Conservation (phyloP, 116 monocot species). For the Papilionanthe hybrid region DNA sequence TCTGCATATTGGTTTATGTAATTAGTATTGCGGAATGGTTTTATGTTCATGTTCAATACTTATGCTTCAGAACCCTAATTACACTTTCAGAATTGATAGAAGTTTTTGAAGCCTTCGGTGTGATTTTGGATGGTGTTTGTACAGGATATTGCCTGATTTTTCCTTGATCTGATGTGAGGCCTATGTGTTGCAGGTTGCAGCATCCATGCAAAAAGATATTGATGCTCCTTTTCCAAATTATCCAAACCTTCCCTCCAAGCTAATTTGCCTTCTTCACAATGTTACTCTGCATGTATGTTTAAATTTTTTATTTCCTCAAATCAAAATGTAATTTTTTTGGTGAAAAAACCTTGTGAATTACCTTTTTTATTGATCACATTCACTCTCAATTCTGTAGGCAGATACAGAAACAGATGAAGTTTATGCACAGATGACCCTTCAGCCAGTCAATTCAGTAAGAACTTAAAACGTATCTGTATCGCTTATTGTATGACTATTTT, state of each 20-base stretch:
- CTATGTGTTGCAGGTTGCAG: slow-evolving; percentile 57
- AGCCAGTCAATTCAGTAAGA: slow-evolving; percentile 71
- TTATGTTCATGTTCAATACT: neutral
- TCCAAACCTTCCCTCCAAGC: slow-evolving; percentile 78
- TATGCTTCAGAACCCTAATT: neutral
- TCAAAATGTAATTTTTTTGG: neutral
- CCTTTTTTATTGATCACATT: neutral
- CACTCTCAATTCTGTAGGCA: slow-evolving; percentile 38
- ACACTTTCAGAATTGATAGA: neutral
- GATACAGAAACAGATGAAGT: slow-evolving; percentile 91
- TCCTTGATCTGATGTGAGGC: neutral
- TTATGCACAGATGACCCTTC: slow-evolving; percentile 92
- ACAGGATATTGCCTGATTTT: neutral
- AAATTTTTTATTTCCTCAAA: neutral
- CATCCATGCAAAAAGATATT: slow-evolving; percentile 77
- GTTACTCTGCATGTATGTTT: slow-evolving; percentile 71
- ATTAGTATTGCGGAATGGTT: neutral
- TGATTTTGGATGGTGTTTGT: neutral
- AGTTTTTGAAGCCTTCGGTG: neutral
- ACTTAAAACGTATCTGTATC: neutral
- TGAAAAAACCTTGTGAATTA: neutral
- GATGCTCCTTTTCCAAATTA: slow-evolving; percentile 72
- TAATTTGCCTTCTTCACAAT: slow-evolving; percentile 81
- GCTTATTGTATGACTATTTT: neutral
- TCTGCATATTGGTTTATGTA: neutral